Evolutionary conservation across 352 stramenopile genomes (phyloP).

Genomic region (Globisporangium solare): DNA sequence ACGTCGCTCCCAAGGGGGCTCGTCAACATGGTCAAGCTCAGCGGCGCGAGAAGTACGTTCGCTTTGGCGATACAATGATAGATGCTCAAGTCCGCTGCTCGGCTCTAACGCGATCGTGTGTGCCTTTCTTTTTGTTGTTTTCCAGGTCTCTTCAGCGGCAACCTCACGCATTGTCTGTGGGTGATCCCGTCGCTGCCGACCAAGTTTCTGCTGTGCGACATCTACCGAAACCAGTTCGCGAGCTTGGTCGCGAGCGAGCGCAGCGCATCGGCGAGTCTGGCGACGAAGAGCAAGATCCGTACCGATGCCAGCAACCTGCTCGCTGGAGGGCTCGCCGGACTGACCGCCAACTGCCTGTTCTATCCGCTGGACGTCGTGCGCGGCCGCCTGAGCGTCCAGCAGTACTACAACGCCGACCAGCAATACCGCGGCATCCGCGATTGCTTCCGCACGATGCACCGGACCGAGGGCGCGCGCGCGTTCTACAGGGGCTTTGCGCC

Average conservation of each 20-base stretch:
- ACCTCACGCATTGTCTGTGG: slow-evolving; percentile 78
- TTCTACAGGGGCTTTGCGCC: slow-evolving; percentile 76
- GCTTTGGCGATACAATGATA: not conserved
- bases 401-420: slow-evolving; percentile 41
- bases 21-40: slow-evolving; percentile 65
- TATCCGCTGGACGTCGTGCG: slow-evolving; percentile 80
- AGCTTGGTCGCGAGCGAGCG: slow-evolving; percentile 13
- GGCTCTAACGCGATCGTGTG: not conserved
- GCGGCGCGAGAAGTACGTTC: slow-evolving; percentile 38
- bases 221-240: slow-evolving; percentile 55
- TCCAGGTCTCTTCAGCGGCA: slow-evolving; percentile 67
- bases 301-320: slow-evolving; percentile 54
- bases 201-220: slow-evolving; percentile 72
- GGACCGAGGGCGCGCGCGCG: slow-evolving; percentile 39
- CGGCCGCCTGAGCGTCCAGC: slow-evolving; percentile 64
- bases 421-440: slow-evolving; percentile 48
- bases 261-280: not conserved
- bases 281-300: slow-evolving; percentile 16
- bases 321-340: slow-evolving; percentile 53
- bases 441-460: slow-evolving; percentile 45
- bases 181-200: slow-evolving; percentile 74
- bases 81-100: not conserved
- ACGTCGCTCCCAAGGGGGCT: slow-evolving; percentile 42
- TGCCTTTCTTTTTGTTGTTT: too few relatives aligned
- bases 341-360: slow-evolving; percentile 65